Evolutionary conservation across 495 filamentous ascomycete genomes (phyloP).

Genomic region (Chaetomium tenue): DNA sequence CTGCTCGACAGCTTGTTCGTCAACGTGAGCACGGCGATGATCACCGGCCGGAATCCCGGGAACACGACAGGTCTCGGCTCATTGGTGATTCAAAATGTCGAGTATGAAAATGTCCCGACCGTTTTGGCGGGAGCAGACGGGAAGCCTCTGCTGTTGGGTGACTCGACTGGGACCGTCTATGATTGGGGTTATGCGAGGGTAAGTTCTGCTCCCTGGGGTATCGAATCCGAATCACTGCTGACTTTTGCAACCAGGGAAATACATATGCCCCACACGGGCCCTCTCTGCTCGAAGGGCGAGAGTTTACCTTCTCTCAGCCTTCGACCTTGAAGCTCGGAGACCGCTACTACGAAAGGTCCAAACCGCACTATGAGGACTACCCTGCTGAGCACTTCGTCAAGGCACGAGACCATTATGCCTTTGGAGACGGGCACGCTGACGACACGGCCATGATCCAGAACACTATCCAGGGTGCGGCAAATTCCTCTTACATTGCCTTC

Average conservation of each 20-base stretch:
- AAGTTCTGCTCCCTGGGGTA: constrained; percentile 33
- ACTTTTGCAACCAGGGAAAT: constrained; percentile 27
- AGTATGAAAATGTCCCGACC: constrained; percentile 50
- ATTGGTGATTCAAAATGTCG: constrained; percentile 76
- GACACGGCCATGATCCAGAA: constrained; percentile 34
- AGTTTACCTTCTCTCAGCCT: constrained; percentile 26
- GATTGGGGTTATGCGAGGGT: constrained; percentile 35
- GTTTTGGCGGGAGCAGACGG: constrained; percentile 55
- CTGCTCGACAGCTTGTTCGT: constrained; percentile 74
- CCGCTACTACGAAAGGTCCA: constrained; percentile 63
- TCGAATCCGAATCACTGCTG: constrained; percentile 2
- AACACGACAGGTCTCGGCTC: constrained; percentile 62
- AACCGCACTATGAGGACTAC: constrained; percentile 63
- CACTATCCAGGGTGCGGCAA: constrained; percentile 26
- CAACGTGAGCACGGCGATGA: constrained; percentile 61
- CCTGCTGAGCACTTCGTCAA: constrained; percentile 40
- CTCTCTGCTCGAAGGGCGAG: constrained; percentile 20
- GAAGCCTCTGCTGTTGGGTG: constrained; percentile 46
- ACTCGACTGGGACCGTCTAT: constrained; percentile 25
- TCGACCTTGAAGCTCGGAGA: constrained; percentile 33
- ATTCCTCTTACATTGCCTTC: constrained; percentile 57
- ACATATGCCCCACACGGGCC: constrained; percentile 31
- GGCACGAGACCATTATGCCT: constrained; percentile 27
- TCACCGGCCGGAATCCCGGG: constrained; percentile 57
- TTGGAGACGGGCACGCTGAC: constrained; percentile 36